Percentiles rank a stretch among this genome's conserved stretches.
Conservation (phyloP, 176 grass and related monocot species). For the Paspalum notatum region DNA sequence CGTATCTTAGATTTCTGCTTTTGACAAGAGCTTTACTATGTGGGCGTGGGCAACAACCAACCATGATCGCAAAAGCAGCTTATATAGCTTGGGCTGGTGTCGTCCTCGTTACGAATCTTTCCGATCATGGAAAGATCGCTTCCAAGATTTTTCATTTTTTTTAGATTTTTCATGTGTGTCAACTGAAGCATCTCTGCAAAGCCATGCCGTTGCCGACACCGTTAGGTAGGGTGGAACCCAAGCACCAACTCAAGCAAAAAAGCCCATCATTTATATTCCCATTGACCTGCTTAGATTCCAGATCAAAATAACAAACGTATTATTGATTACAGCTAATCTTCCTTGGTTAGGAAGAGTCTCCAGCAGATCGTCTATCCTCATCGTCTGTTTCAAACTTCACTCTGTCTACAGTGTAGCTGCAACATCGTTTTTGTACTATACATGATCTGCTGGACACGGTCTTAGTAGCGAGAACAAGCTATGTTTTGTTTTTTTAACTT, state of each 20-base stretch:
- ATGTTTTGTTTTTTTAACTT: no score
- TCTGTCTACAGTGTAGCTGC: no score
- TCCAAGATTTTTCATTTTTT: conserved; percentile 59
- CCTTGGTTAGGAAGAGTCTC: no score
- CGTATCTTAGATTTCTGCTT: conserved; percentile 13
- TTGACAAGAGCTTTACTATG: background rate
- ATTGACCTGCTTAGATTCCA: background rate
- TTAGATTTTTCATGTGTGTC: conserved; percentile 44
- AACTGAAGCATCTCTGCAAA: conserved; percentile 65
- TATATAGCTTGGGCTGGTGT: conserved; percentile 44
- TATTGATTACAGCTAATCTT: background rate
- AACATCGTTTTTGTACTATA: no score
- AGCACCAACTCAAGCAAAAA: conserved; percentile 22
- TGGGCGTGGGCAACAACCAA: conserved; percentile 45
- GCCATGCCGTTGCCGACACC: conserved; percentile 52
- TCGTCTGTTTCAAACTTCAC: no score
- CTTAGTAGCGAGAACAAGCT: no score
- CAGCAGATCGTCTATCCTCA: no score
- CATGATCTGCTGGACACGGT: no score
- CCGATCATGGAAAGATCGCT: conserved; percentile 82
- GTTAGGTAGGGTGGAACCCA: conserved; percentile 55
- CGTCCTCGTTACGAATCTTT: conserved; percentile 61
- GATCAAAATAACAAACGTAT: background rate
- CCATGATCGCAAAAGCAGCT: conserved; percentile 31
- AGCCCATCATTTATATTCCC: conserved; percentile 5